Conservation (phyloP, 192 early-diverging fungal genomes). For the Dimargaris verticillata region DNA sequence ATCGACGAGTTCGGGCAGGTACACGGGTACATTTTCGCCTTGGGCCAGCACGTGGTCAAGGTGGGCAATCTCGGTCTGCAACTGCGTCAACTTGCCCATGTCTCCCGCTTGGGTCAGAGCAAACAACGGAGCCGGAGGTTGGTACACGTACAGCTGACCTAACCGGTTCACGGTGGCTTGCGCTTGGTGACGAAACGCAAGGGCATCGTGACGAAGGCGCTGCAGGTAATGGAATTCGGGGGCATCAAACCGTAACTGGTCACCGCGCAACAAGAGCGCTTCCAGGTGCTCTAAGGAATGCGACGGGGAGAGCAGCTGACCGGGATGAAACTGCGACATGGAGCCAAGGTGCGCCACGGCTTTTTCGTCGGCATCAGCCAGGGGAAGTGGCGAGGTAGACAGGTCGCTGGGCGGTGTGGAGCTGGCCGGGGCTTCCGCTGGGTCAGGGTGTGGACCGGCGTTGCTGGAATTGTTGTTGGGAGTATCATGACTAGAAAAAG, state of each 20-base stretch:
- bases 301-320: background rate
- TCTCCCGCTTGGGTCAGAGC: background rate
- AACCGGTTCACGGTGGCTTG: background rate
- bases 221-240: conserved; percentile 25
- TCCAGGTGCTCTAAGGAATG: background rate
- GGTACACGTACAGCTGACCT: background rate
- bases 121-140: background rate
- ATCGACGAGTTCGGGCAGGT: conserved; percentile 2
- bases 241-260: conserved; percentile 14
- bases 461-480: too few species aligned
- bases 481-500: too few species aligned
- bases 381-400: too few species aligned
- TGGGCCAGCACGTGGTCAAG: conserved; percentile 18
- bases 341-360: too few species aligned
- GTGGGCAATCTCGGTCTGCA: conserved; percentile 29
- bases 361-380: too few species aligned
- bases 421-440: too few species aligned
- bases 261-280: background rate
- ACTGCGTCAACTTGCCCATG: conserved; percentile 25
- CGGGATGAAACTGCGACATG: too few species aligned
- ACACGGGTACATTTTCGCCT: conserved; percentile 12
- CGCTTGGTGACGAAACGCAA: background rate
- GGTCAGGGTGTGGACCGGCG: too few species aligned
- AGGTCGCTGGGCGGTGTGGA: too few species aligned
- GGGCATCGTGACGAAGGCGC: background rate